phyloP scores from a whole-genome alignment of 495 filamentous ascomycete species.

The Stereocaulon alpinum region DNA sequence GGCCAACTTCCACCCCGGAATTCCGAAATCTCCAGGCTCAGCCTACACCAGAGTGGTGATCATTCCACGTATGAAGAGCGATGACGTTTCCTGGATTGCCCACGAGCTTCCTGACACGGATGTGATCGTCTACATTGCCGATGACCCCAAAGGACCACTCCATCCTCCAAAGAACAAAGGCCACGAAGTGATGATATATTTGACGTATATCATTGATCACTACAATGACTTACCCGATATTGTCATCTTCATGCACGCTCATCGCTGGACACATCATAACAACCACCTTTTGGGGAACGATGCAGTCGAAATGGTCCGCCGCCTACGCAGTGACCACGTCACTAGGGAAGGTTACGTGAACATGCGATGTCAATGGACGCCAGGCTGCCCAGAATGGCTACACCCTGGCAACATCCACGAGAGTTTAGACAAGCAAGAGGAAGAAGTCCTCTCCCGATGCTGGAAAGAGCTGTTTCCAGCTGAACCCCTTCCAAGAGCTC shows the following conservation, averaged over 20 bases:
- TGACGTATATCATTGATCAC: constrained; percentile 61
- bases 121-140: constrained; percentile 54
- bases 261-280: constrained; percentile 59
- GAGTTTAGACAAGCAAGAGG: constrained; percentile 47
- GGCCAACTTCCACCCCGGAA: constrained; percentile 25
- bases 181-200: constrained; percentile 66
- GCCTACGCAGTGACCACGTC: constrained; percentile 44
- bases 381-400: constrained; percentile 57
- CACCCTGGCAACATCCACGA: constrained; percentile 46
- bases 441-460: constrained; percentile 43
- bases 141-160: constrained; percentile 47
- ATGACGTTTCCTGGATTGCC: constrained; percentile 53
- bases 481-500: constrained; percentile 41
- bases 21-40: constrained; percentile 32
- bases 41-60: constrained; percentile 46
- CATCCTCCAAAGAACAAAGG: constrained; percentile 67
- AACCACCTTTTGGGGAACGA: constrained; percentile 41
- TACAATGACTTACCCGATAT: constrained; percentile 61
- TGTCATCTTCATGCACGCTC: constrained; percentile 59
- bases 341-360: constrained; percentile 55
- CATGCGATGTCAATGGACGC: constrained; percentile 48
- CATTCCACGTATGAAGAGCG: constrained; percentile 42
- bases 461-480: constrained; percentile 46
- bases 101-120: constrained; percentile 44
- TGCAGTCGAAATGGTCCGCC: constrained; percentile 41